Evolutionary conservation across 129 eudicot genomes (phyloP), one percentile per base, ranked within the genome.

Genomic region (Lactuca sativa): DNA sequence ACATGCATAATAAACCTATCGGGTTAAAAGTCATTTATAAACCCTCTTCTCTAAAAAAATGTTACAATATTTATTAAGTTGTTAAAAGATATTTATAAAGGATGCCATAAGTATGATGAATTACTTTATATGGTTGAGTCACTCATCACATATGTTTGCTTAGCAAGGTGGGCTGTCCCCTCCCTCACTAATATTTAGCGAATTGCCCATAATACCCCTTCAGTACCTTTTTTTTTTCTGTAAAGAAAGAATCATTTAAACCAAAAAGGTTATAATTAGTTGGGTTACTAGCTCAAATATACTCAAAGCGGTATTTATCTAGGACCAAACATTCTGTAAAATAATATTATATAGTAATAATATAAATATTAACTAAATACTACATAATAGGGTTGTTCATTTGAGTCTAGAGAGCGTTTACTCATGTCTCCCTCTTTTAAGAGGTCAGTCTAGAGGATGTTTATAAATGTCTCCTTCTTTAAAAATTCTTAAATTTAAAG

Each of bases 101-200:
- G 52, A 44, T 13, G 38, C 48, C 66, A 58, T 56, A 56, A 56
- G 71, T 40, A 58, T 14, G 44, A 41, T 40, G 65, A 14, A 8
- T 4, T 14, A 4, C 71, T 66, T 66, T 51, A 53, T 51, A 66
- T 32, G 58, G 48, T 18, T 71, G 75, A 32, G 49, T 31, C 67
- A 59, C 67, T 71, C 33, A 47, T 67, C 38, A 17, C 61, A 67
- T 44, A 4, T 59, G 34, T 59, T 71, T 71, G 36, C 76, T 71
- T 71, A 47, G 36, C 13, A 10, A 32, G 76, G 76, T 60, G 58
- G 76, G 67, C 47, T 71, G 76, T 71, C 59, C 51, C 31, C 2
- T 59, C 58, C 58, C 49, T 43, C 49, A 43, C 49, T 8, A 43
- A 43, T 43, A 43, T 9, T 12, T 11, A 47, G 12, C n/a, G n/a